phyloP scores from a whole-genome alignment of 2,329 filamentous ascomycete genomes.

The Paraphoma sp. region DNA sequence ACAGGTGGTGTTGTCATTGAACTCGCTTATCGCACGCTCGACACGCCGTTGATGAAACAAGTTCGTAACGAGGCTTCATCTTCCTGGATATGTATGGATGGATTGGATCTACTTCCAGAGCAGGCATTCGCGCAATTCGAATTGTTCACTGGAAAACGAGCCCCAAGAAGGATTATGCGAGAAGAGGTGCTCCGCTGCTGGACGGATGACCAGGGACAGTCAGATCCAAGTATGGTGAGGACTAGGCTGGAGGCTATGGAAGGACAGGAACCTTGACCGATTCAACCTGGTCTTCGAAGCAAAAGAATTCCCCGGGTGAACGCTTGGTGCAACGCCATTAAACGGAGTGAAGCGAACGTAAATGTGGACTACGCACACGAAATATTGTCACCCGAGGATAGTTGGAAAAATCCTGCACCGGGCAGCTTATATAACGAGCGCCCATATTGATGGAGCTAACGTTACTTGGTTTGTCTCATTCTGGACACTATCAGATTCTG shows the following conservation, averaged over 20 bases:
- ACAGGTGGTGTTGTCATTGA: slow-evolving; percentile 81
- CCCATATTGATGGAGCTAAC: too few species aligned
- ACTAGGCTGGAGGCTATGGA: slow-evolving; percentile 38
- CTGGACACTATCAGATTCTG: too few species aligned
- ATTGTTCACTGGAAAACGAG: slow-evolving; percentile 75
- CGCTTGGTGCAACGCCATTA: too few species aligned
- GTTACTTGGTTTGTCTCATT: too few species aligned
- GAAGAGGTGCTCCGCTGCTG: slow-evolving; percentile 59
- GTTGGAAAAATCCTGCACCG: too few species aligned
- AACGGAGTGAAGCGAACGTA: too few species aligned
- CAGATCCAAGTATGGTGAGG: slow-evolving; percentile 34
- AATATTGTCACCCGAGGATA: too few species aligned
- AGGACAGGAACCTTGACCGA: slow-evolving; percentile 32
- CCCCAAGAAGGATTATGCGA: slow-evolving; percentile 74
- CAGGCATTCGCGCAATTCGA: slow-evolving; percentile 84
- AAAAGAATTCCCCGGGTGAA: too few species aligned
- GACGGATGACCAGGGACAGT: slow-evolving; percentile 34
- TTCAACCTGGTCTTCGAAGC: neutral
- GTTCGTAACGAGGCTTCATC: slow-evolving; percentile 65
- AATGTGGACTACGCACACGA: too few species aligned
- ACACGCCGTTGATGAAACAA: slow-evolving; percentile 73
- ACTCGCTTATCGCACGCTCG: slow-evolving; percentile 72
- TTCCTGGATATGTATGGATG: slow-evolving; percentile 78
- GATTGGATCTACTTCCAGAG: slow-evolving; percentile 76
- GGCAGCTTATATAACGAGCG: too few species aligned